These are phyloP conservation scores for Arthrobotrys pseudoclavata DNA, from an alignment of 2,329 filamentous ascomycete species.

Conservation along the genomic window DNA sequence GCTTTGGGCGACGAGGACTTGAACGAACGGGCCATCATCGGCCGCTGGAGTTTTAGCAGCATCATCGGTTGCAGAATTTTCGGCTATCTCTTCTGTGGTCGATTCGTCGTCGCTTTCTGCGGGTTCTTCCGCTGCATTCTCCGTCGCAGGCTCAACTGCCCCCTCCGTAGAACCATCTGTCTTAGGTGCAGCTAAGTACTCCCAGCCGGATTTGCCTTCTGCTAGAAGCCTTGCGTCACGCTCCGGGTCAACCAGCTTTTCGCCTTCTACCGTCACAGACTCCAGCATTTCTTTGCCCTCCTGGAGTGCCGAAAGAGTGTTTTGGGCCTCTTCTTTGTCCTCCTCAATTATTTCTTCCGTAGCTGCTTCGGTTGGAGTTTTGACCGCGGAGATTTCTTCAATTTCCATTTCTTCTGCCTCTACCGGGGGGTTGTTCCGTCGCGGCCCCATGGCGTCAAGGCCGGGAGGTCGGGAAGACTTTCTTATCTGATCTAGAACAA, in stretches of 20 bases:
- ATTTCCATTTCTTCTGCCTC: conserved; percentile 53
- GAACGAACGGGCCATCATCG: conserved; percentile 22
- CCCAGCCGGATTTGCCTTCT: conserved; percentile 23
- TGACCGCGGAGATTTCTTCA: not conserved
- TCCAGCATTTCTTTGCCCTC: conserved; percentile 46
- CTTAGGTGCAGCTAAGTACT: conserved; percentile 50
- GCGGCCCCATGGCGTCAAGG: conserved; percentile 67
- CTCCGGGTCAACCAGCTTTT: conserved; percentile 33
- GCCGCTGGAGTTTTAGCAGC: not conserved
- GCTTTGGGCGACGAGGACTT: conserved; percentile 50
- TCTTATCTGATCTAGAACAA: conserved; percentile 75
- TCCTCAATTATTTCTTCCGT: conserved; percentile 28
- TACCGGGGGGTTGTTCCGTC: conserved; percentile 1
- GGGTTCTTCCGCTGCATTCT: conserved; percentile 23
- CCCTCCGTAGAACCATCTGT: conserved; percentile 16
- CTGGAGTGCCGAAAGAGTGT: conserved; percentile 7
- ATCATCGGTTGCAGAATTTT: not conserved
- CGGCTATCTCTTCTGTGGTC: not conserved
- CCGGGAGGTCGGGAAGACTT: not conserved
- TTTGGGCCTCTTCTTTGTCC: conserved; percentile 15
- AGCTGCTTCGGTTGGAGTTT: conserved; percentile 47
- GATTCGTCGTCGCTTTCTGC: conserved; percentile 11
- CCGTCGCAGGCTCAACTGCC: conserved; percentile 1
- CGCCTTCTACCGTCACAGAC: conserved; percentile 32
- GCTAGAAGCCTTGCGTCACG: conserved; percentile 10